Evolutionary conservation across 148 eudicot species (phyloP), one percentile per base, ranked within the genome.

Genomic region (Gaultheria prostrata): DNA sequence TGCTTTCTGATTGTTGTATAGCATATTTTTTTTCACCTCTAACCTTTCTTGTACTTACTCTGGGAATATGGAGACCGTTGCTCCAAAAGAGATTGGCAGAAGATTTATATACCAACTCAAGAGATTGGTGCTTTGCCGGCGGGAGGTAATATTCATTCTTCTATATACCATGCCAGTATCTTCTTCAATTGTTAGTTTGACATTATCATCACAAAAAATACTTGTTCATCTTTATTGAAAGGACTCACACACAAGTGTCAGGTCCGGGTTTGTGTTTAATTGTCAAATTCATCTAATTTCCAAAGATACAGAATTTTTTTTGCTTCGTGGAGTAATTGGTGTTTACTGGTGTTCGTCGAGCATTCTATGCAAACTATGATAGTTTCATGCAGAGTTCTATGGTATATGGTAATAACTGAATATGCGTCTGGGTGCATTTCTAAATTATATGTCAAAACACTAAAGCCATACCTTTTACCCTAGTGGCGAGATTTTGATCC

Each of bases 81-180:
- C 83, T 83, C 86, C 91, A 48, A 80, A 51, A 82, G 88, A 86
- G 49, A 76, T 83, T 71, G 85, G 86, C 81, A 89, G 84, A 71
- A 90, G 87, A 54, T 59, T 90, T 33, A 51, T 90, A 56, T 86
- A 83, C 83, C 85, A 89, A 84, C 63, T 86, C 74, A 89, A 91
- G 85, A 91, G 89, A 56, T 80, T 89, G 84, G 77, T 83, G 53
- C 49, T 90, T 77, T 82, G 85, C 49, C 39, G 87, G 57, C 91
- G 90, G 79, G 83, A 88, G 94, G 97, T 93, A 88, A 33, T 71
- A 20, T 28, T 67, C 35, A 12, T 67, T 63, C 32, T 24, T 30
- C 70, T 26, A 72, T 15, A 35, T 18, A 18, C n/a, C 28, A 46
- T n/a, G 8, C 30, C 18, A 2, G n/a, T 15, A 11, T 30, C 35